A percentile compares a stretch with the other conserved stretches of the same genome.
Evolutionary conservation across 2,329 filamentous ascomycete genomes (phyloP).

Genomic region (Xylariales sp.): DNA sequence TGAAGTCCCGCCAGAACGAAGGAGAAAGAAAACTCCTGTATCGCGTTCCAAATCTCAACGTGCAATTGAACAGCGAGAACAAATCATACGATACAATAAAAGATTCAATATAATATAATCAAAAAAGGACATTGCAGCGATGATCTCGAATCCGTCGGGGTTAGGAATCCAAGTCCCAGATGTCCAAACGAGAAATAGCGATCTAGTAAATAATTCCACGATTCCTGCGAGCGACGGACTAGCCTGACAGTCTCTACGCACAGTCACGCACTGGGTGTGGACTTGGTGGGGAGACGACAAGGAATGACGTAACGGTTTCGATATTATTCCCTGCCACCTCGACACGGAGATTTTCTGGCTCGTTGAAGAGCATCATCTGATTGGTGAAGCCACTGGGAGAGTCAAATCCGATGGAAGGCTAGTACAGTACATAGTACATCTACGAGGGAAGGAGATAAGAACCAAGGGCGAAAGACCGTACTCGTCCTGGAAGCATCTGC

Average conservation of each 20-base stretch:
- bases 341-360: constrained; percentile 11
- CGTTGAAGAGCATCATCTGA: constrained; percentile 2
- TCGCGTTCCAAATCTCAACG: not conserved
- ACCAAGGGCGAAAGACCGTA: not conserved
- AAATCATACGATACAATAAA: not conserved
- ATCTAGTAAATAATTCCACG: too few relatives aligned
- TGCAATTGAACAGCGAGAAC: not conserved
- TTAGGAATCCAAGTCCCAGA: too few relatives aligned
- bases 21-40: too few relatives aligned
- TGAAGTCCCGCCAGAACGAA: too few relatives aligned
- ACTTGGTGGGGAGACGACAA: constrained; percentile 6
- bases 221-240: not conserved
- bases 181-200: too few relatives aligned
- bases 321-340: constrained; percentile 11
- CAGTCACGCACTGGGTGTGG: constrained; percentile 3
- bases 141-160: constrained; percentile 1
- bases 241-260: not conserved
- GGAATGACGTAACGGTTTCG: constrained; percentile 12
- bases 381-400: constrained; percentile 5
- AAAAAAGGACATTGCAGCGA: not conserved
- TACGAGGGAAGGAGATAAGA: not conserved
- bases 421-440: not conserved
- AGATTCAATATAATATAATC: too few relatives aligned
- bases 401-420: constrained; percentile 3
- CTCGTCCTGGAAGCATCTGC: too few relatives aligned